A percentile compares a stretch with the other conserved stretches of the same genome.
Evolutionary conservation across 768 basidiomycete species (phyloP).

Genomic region (Termitomyces sp.): DNA sequence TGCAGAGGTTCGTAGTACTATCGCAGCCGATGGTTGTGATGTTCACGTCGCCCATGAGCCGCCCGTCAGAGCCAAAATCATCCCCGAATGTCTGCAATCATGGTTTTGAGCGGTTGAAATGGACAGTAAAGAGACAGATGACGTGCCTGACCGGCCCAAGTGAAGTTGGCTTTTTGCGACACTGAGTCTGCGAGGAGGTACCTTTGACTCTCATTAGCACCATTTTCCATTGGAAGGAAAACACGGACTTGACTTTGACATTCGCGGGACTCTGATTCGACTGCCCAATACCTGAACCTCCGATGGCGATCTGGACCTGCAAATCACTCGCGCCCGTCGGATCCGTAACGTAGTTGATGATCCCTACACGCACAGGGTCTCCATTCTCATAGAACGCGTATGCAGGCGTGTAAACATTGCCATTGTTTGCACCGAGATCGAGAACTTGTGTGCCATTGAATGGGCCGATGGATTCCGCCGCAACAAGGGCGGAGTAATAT

Average conservation of each 20-base stretch:
- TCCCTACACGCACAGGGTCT: constrained; percentile 48
- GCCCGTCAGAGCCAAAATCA: constrained; percentile 59
- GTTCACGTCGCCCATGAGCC: constrained; percentile 42
- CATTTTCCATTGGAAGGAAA: background rate
- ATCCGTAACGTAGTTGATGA: constrained; percentile 73
- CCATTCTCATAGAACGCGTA: constrained; percentile 75
- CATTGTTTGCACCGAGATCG: constrained; percentile 51
- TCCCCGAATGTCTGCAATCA: constrained; percentile 48
- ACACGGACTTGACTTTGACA: constrained; percentile 54
- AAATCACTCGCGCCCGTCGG: constrained; percentile 49
- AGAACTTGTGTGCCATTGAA: constrained; percentile 57
- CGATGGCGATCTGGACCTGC: constrained; percentile 44
- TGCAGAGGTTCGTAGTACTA: constrained; percentile 42
- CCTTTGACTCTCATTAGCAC: constrained; percentile 23
- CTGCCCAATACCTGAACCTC: constrained; percentile 32
- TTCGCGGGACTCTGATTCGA: constrained; percentile 32
- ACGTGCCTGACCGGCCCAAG: constrained; percentile 54
- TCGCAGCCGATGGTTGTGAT: constrained; percentile 56
- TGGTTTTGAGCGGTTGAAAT: background rate
- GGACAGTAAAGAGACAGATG: background rate
- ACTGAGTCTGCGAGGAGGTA: constrained; percentile 47
- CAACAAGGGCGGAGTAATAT: constrained; percentile 68
- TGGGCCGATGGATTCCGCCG: constrained; percentile 64
- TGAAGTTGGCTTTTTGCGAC: constrained; percentile 49
- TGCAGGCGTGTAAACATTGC: constrained; percentile 52